Percentiles rank a stretch among this genome's conserved stretches.
Conservation (phyloP, 2,329 filamentous ascomycete genomes). For the Zasmidium cellare region DNA sequence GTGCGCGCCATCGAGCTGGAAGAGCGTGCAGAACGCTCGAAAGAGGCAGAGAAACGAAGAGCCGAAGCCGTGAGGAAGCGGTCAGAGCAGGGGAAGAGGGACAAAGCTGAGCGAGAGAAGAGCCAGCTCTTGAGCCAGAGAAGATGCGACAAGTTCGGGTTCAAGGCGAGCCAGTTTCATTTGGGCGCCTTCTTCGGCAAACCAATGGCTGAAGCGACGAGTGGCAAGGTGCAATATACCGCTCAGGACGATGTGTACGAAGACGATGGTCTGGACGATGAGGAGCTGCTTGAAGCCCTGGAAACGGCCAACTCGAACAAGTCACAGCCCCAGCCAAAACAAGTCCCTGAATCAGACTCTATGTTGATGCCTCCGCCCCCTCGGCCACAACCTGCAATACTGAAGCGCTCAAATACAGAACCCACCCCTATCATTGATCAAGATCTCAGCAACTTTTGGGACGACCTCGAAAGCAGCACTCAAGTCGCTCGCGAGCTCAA, state of each 20-base stretch:
- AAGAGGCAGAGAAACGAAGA: constrained; percentile 34
- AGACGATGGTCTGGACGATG: constrained; percentile 34
- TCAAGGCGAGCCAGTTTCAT: constrained; percentile 37
- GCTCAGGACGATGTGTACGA: constrained; percentile 22
- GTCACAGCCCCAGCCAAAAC: neutral
- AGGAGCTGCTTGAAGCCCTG: constrained; percentile 29
- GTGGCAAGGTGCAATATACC: neutral
- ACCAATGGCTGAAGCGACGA: constrained; percentile 2
- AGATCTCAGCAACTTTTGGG: constrained; percentile 30
- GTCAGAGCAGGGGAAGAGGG: constrained; percentile 26
- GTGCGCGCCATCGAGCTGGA: constrained; percentile 36
- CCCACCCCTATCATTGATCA: constrained; percentile 6
- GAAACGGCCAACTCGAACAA: neutral
- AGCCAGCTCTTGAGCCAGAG: constrained; percentile 32
- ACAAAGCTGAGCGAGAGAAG: constrained; percentile 17
- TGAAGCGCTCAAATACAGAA: neutral
- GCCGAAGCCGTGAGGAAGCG: constrained; percentile 32
- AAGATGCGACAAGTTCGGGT: constrained; percentile 35
- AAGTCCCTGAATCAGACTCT: neutral
- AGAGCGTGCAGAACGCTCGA: constrained; percentile 33
- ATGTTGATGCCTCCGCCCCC: constrained; percentile 13
- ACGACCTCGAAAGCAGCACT: constrained; percentile 47
- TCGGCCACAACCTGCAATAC: neutral
- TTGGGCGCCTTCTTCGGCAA: constrained; percentile 36
- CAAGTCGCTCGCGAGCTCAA: constrained; percentile 47